Evolutionary conservation across 2,329 filamentous ascomycete genomes (phyloP), one percentile per base, ranked within the genome.

Genomic region (Xylaria sp.): DNA sequence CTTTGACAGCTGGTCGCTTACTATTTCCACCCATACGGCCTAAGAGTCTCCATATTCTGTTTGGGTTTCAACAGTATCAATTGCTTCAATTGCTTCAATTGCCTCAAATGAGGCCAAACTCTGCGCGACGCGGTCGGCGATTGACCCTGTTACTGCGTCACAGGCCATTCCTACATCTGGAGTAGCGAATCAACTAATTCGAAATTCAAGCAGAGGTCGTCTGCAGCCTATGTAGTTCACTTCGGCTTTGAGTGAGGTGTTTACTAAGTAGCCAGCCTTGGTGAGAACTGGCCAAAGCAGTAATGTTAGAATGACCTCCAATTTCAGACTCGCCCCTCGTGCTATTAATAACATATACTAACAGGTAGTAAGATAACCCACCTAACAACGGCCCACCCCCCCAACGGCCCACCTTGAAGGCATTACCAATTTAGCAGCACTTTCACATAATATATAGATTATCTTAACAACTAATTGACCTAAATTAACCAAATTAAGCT

Each of bases 21-120:
- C 65, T 13, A 59, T 47, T 50, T 37, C 25, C 44, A 58, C 35
- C 2, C 1, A 25, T 5, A 18, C 3, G 13, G 13, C 16, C 40
- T 65, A 37, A 50, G 62, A 35, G 21, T 63, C 62, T 10, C 2
- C 29, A 5, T 9, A 21, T n/a, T 63, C 51, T 60, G 8, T 23
- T 51, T 47, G 50, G n/a, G 21, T 12, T 16, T 51, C 18, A 37
- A 54, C 4, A n/a, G 18, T 27, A 25, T 21, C 21, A 18, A 69
- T 60, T 48, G 61, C 63, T 50, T 61, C 58, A n/a, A n/a, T n/a
- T n/a, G n/a, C n/a, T n/a, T 21, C 21, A 18, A 69, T 60, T 48
- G 61, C 63, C 44, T 61, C 58, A 51, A 72, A 72, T 59, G 63
- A 58, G 13, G 62, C 27, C 12, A 71, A 12, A 44, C 35, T 54